Base-by-base conservation (phyloP, 2,329 filamentous ascomycete genomes). In the Coleophoma cylindrospora region DNA sequence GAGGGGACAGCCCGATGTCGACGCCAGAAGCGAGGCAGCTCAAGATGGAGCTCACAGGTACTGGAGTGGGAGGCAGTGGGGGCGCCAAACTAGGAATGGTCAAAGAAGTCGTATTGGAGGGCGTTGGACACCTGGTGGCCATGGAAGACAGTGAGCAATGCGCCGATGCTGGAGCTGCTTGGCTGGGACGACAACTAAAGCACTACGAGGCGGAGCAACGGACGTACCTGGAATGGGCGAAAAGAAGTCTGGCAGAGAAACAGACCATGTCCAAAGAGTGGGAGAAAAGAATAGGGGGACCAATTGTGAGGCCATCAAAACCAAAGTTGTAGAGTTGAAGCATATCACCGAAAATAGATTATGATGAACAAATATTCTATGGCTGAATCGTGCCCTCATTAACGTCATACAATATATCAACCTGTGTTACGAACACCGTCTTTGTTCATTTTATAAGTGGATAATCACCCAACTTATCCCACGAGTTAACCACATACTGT, bases 71-170 rank as follows among this genome's bases (percentile, higher is more conserved):
- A 7, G 88, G 89, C 1, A 86, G 82, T 57, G 80, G 89, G 15
- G 79, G 86, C 44, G 73, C 65, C 4, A 67, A 69, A n/a, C 77
- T 77, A 12, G 89, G 87, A 0, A 74, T 82, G 43, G 91, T 96
- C 2, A 75, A 74, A 50, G 76, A 83, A 56, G 76, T 88, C 5
- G 72, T 81, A 14, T 68, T 94, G 8, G 70, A 85, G 27, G 77
- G 77, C 0, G 74, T 77, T 6, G 90, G 91, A 0, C 92, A 97
- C 67, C 68, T 96, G 40, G 80, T 96, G 27, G 86, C 91, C 0
- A 88, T 96, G 80, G 91, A 96, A 68, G 78, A 80, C 37, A 87
- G 88, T 0, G 71, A 61, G 2, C 74, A 80, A 60, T 87, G 84
- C 54, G 91, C 89, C 1, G 72, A 78, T 51, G 67, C 77, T 15